Base-by-base conservation (phyloP, 768 basidiomycete species). In the Psilocybe cyanescens region DNA sequence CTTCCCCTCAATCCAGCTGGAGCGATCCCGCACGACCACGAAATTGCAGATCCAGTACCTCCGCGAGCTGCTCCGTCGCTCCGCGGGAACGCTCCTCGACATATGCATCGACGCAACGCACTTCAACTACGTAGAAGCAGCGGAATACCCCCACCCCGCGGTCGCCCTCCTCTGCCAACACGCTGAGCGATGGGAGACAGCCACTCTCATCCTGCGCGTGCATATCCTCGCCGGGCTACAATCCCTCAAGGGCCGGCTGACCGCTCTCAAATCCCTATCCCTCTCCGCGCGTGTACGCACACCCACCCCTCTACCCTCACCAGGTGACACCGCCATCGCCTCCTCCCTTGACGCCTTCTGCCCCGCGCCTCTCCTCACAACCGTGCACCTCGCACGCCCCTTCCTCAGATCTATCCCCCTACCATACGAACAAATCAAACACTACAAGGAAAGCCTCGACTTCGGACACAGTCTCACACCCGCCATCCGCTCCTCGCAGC, bases 161-260 rank as follows among this genome's bases (percentile, higher is more conserved):
- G 4, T 60, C 8, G 45, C 41, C 24, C 28, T 60, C 16, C 51
- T 60, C n/a, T 46, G 16, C 17, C 7, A 24, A 35, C 59, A 60
- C 24, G n/a, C 52, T 29, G 59, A 60, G 24, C 30, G 59, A 8
- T 60, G 59, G 59, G 19, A 44, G 47, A 60, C 59, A 14, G 35
- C 46, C 17, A 33, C 53, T 5, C 35, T 57, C 45, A 12, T n/a
- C 6, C 4, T 44, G 41, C 11, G 14, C 41, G 14, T 0, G 33
- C 0, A 35, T 7, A 1, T 35, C 11, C 33, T 44, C 8, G 6
- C 41, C 4, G 41, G 41, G 11, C 11, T 44, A 4, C 41, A 12
- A 0, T 16, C 11, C 11, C 6, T 44, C 41, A 8, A 44, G 14
- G 14, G 14, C 4, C 41, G 41, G 14, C 41, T 44, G 7, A 12